Conservation (phyloP, 352 stramenopile species). For the Phytophthora uliginosa region DNA sequence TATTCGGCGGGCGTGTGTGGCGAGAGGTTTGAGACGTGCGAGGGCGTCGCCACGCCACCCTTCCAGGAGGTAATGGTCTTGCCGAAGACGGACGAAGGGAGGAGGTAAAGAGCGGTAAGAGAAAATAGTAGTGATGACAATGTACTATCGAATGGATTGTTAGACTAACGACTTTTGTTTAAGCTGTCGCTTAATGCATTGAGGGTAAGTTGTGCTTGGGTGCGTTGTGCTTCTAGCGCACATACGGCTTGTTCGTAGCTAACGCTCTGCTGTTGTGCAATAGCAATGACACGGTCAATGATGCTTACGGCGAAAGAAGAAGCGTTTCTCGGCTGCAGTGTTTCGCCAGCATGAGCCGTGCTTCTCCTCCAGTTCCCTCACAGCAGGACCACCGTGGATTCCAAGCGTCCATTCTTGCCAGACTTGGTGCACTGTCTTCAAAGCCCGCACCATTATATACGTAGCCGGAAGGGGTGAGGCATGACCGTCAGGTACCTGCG, state of each 20-base stretch:
- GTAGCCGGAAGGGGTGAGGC: neutral
- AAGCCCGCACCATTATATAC: conserved; percentile 2
- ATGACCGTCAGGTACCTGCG: neutral
- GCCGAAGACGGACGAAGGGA: too few relatives aligned
- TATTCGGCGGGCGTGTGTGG: too few relatives aligned
- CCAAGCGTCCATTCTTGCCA: conserved; percentile 6
- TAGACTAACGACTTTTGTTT: neutral
- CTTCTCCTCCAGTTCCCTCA: neutral
- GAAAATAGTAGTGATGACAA: neutral
- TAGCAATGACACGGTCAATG: conserved; percentile 10
- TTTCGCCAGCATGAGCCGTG: conserved; percentile 3
- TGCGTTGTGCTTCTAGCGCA: neutral
- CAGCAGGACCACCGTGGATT: conserved; percentile 2
- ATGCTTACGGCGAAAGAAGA: conserved; percentile 11
- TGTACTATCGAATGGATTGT: neutral
- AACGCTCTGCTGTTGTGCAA: conserved; percentile 7
- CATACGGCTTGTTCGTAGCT: conserved; percentile 8
- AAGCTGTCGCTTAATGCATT: conserved; percentile 17
- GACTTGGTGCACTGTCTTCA: conserved; percentile 17
- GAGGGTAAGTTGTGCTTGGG: neutral
- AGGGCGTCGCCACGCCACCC: too few relatives aligned
- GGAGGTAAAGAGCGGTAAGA: too few relatives aligned
- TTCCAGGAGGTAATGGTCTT: too few relatives aligned
- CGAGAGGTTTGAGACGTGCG: too few relatives aligned
- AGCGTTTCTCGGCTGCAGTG: conserved; percentile 10